phyloP scores from a whole-genome alignment of 192 early-diverging fungal species.

The Backusella tuberculispora region DNA sequence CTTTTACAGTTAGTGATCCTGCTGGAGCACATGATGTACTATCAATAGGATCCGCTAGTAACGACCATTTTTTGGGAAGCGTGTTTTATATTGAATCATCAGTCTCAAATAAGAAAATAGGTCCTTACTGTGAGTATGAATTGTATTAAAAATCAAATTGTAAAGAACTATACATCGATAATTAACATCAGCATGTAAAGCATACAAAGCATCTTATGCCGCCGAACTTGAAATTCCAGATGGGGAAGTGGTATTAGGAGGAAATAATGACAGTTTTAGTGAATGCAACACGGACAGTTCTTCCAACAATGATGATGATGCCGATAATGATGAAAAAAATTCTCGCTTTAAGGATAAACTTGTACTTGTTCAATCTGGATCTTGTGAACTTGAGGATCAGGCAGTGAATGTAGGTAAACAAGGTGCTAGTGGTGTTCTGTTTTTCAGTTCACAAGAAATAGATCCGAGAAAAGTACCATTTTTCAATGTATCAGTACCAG shows the following conservation, averaged over 20 bases:
- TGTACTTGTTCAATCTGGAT: slow-evolving; percentile 68
- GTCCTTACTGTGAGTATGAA: slow-evolving; percentile 40
- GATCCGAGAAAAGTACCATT: slow-evolving; percentile 33
- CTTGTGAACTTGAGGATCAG: slow-evolving; percentile 70
- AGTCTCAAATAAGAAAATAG: not conserved
- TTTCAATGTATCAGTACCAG: slow-evolving; percentile 52
- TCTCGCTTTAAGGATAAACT: slow-evolving; percentile 53
- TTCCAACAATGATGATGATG: slow-evolving; percentile 23
- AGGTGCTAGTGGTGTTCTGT: slow-evolving; percentile 65
- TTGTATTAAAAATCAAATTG: not conserved
- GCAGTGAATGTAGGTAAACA: slow-evolving; percentile 51
- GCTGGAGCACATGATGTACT: slow-evolving; percentile 59
- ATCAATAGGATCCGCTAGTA: slow-evolving; percentile 60
- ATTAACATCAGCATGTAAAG: not conserved
- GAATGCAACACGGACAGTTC: not conserved
- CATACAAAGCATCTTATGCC: slow-evolving; percentile 28
- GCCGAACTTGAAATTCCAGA: slow-evolving; percentile 28
- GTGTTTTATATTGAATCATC: slow-evolving; percentile 37
- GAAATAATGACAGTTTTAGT: not conserved
- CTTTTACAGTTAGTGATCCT: slow-evolving; percentile 62
- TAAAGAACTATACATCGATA: not conserved
- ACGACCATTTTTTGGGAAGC: slow-evolving; percentile 37
- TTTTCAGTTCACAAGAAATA: slow-evolving; percentile 55
- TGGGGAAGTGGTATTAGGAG: slow-evolving; percentile 6
- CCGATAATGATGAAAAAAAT: slow-evolving; percentile 48